Conservation (phyloP, 83 land plant genomes). For the Diphasiastrum complanatum region DNA sequence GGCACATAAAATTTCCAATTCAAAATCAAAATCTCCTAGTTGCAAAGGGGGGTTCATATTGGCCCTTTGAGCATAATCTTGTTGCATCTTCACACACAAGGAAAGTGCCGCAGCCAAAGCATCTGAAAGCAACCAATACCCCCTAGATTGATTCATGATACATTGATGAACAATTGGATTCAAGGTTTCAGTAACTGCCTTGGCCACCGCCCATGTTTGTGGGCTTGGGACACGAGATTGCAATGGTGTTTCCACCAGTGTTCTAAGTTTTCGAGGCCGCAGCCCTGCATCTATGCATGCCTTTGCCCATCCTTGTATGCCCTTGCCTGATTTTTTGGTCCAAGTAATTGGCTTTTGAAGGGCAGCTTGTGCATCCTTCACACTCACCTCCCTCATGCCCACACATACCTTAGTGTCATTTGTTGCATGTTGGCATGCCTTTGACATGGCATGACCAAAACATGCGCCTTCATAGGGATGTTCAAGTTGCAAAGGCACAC, state of each 20-base stretch:
- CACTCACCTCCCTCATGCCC: conserved; percentile 7
- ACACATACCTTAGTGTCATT: conserved; percentile 10
- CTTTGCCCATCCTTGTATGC: conserved; percentile 18
- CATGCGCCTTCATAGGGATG: conserved; percentile 15
- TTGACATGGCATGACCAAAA: conserved; percentile 13
- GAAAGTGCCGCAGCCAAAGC: conserved; percentile 19
- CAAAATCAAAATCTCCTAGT: conserved; percentile 13
- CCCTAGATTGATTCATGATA: conserved; percentile 5
- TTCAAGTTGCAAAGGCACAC: conserved; percentile 1
- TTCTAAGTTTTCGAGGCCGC: conserved; percentile 2
- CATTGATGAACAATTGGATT: conserved; percentile 8
- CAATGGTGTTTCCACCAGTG: conserved; percentile 5
- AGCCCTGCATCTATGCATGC: conserved; percentile 7
- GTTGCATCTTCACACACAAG: conserved; percentile 1
- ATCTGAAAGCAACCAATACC: conserved; percentile 18
- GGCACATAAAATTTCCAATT: background rate
- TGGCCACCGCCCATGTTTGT: conserved; percentile 16
- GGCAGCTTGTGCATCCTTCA: conserved; percentile 14
- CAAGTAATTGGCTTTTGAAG: conserved; percentile 8
- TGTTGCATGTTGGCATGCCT: conserved; percentile 13
- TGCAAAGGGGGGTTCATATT: background rate
- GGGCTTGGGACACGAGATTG: conserved; percentile 9
- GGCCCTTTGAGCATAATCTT: background rate
- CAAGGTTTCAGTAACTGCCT: conserved; percentile 3
- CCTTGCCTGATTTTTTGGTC: conserved; percentile 10